Conservation (phyloP, 306 rosid genomes). For the Alnus rubra region DNA sequence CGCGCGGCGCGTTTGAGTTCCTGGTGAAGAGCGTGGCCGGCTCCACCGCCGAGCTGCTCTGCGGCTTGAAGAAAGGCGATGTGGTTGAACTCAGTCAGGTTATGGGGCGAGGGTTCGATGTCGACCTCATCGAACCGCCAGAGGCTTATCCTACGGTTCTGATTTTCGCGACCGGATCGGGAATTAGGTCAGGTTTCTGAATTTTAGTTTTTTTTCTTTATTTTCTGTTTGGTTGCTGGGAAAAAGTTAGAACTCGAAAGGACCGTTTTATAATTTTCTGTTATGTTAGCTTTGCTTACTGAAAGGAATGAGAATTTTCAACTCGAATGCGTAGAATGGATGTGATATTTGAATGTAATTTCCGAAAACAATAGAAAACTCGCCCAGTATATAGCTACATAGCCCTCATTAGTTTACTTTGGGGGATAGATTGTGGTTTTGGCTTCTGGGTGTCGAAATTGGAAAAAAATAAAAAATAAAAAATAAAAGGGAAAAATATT, state of each 20-base stretch:
- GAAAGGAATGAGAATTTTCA: too few species aligned
- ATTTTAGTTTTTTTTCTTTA: background rate
- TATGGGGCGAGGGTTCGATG: slow-evolving; percentile 82
- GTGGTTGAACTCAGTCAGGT: slow-evolving; percentile 77
- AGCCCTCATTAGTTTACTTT: too few species aligned
- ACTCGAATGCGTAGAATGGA: too few species aligned
- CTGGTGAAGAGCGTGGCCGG: slow-evolving; percentile 82
- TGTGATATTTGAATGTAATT: too few species aligned
- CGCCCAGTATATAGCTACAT: too few species aligned
- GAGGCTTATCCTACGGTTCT: slow-evolving; percentile 59
- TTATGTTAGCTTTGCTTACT: too few species aligned
- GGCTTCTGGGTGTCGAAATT: too few species aligned
- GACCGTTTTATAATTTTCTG: background rate
- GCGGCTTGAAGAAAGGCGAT: slow-evolving; percentile 79
- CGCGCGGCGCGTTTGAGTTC: slow-evolving; percentile 70
- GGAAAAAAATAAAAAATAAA: too few species aligned
- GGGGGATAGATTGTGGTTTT: too few species aligned
- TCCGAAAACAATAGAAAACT: too few species aligned
- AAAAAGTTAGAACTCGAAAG: too few species aligned
- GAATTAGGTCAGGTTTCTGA: slow-evolving; percentile 61
- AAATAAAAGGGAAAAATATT: too few species aligned
- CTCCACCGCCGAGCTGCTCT: slow-evolving; percentile 81
- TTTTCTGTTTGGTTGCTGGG: background rate
- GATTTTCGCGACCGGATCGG: slow-evolving; percentile 89
- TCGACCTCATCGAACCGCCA: slow-evolving; percentile 68